Base-by-base conservation (phyloP, 192 early-diverging fungal genomes). In the Haplosporangium gracile region DNA sequence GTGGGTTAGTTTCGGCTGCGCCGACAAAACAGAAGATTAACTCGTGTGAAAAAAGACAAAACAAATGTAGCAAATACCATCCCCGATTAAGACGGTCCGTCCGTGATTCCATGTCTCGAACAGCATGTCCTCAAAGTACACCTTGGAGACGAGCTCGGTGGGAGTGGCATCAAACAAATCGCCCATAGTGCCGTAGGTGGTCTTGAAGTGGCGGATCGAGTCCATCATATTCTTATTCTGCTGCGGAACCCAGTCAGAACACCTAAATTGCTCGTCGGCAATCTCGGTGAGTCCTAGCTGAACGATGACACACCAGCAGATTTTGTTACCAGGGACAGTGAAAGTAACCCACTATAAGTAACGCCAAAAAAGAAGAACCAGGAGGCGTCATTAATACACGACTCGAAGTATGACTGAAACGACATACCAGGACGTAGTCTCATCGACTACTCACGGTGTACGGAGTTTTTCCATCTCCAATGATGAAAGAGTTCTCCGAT, bases 91-190 rank as follows among this genome's bases (percentile, higher is more conserved):
- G 4, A 82, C 80, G 4, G 80, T 82, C 1, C 80, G 68, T 1
- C 74, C 74, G 47, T 82, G 74, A 8, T 70, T 71, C 80, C 80
- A 82, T n/a, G 73, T 82, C 53, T 82, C 74, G 49, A 32, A 75
- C 26, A 82, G 10, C 72, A 15, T 45, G 11, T 45, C 43, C 11
- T 45, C 43, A 13, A 45, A 45, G 13, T 45, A 45, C 13, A 45
- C 13, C 43, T 45, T 45, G 10, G 43, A 45, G 13, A 45, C 43
- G 1, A 15, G 11, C 43, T 45, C 43, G 15, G 15, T 45, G 43
- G 11, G 13, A 2, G 43, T 45, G 1, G 13, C 11, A 45, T 45
- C 81, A 75, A 76, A 63, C 75, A 82, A n/a, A 38, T 72, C 68
- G 26, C 34, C 68, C 51, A 55, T 55, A 6, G 51, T 55, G 43